Evolutionary conservation across 768 basidiomycete species (phyloP).

Genomic region (Hortiboletus flavorubellus): DNA sequence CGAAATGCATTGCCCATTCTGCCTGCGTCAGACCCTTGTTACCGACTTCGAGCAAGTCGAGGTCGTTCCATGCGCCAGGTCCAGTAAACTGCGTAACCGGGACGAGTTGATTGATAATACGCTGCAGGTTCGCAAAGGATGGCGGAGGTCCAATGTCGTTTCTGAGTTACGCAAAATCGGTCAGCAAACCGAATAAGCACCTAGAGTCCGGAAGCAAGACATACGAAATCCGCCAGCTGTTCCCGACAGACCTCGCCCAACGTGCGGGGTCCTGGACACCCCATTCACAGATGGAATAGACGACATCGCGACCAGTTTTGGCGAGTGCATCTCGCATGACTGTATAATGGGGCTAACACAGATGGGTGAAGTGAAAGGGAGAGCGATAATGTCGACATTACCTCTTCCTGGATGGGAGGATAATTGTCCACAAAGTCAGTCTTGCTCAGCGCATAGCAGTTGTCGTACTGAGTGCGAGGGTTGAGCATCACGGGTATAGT

Average conservation of each 20-base stretch:
- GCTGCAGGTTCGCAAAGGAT: conserved; percentile 10
- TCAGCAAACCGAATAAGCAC: background rate
- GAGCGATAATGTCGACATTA: background rate
- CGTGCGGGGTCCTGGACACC: conserved; percentile 53
- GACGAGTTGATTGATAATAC: conserved; percentile 29
- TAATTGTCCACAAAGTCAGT: background rate
- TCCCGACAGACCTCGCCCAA: conserved; percentile 43
- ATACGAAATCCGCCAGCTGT: conserved; percentile 51
- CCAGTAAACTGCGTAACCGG: conserved; percentile 48
- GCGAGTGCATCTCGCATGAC: conserved; percentile 11
- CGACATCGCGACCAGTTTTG: conserved; percentile 22
- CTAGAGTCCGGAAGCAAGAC: background rate
- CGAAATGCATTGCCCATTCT: conserved; percentile 12
- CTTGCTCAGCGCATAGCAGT: conserved; percentile 6
- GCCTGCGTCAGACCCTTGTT: conserved; percentile 39
- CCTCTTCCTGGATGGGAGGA: conserved; percentile 4
- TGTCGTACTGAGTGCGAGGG: conserved; percentile 8
- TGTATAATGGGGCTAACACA: background rate
- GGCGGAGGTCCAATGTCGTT: conserved; percentile 11
- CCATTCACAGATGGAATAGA: conserved; percentile 52
- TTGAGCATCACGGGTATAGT: background rate
- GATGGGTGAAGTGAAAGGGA: background rate
- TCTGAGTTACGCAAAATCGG: background rate
- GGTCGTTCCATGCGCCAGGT: conserved; percentile 47
- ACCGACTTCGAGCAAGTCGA: conserved; percentile 54